Evolutionary conservation across 179 eudicot species (phyloP).

Genomic region (Beta lomatogona): DNA sequence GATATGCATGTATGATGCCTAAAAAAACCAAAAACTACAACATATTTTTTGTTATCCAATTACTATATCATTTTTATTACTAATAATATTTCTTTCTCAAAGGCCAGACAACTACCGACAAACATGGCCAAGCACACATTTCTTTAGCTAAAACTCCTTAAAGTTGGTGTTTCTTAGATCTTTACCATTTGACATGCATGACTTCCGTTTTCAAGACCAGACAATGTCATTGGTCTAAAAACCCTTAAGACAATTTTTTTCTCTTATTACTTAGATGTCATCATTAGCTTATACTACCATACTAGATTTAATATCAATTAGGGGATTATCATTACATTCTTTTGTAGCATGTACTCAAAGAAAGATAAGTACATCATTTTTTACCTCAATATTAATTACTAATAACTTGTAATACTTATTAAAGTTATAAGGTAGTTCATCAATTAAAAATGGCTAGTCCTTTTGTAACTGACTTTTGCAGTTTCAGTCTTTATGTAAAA

Average conservation of each 20-base stretch:
- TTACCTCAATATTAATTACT: not conserved
- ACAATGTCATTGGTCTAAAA: conserved; percentile 14
- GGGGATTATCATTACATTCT: conserved; percentile 34
- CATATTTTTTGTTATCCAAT: conserved; percentile 21
- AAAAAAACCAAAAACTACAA: not conserved
- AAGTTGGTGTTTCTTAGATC: conserved; percentile 24
- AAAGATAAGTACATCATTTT: conserved; percentile 18
- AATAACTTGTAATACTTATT: not conserved
- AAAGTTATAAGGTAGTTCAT: not conserved
- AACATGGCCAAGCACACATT: conserved; percentile 20
- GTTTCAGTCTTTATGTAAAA: conserved; percentile 14
- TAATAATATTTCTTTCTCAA: not conserved
- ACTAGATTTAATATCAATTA: conserved; percentile 33
- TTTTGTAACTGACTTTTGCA: not conserved
- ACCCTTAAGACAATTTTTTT: conserved; percentile 15
- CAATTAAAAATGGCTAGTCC: not conserved
- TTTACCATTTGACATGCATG: conserved; percentile 18
- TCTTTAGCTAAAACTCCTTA: conserved; percentile 19
- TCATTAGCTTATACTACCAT: conserved; percentile 17
- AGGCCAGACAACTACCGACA: conserved; percentile 25
- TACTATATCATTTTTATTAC: not conserved
- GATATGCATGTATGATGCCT: conserved; percentile 19
- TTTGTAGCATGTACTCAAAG: conserved; percentile 28
- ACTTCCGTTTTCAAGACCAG: conserved; percentile 12
- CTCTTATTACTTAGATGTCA: not conserved